Evolutionary conservation across 169 alveolate species (phyloP).

Genomic region (Cytauxzoon felis): DNA sequence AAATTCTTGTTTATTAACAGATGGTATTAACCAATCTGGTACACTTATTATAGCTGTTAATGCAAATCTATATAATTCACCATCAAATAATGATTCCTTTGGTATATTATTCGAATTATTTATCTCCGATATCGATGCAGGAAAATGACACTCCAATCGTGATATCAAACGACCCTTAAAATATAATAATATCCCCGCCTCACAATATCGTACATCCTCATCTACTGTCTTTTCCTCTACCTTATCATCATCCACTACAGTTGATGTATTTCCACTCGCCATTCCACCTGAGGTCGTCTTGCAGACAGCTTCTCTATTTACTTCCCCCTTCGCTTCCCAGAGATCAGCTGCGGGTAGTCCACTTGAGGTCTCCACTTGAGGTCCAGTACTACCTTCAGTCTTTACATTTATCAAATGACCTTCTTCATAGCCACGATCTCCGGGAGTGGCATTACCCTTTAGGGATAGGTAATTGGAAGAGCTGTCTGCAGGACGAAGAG

Average conservation of each 20-base stretch:
- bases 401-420: too few species aligned
- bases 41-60: slow-evolving; percentile 82
- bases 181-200: slow-evolving; percentile 84
- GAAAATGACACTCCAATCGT: slow-evolving; percentile 83
- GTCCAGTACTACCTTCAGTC: too few species aligned
- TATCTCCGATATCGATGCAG: slow-evolving; percentile 72
- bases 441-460: too few species aligned
- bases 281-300: too few species aligned
- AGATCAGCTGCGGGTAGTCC: too few species aligned
- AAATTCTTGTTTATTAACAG: slow-evolving; percentile 85
- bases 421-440: too few species aligned
- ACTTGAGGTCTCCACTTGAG: too few species aligned
- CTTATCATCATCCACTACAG: neutral
- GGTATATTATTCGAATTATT: slow-evolving; percentile 68
- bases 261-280: too few species aligned
- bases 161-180: slow-evolving; percentile 80
- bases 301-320: too few species aligned
- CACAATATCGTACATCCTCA: slow-evolving; percentile 70
- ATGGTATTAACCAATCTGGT: slow-evolving; percentile 86
- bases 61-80: slow-evolving; percentile 73
- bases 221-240: slow-evolving; percentile 15
- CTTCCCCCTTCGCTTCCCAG: too few species aligned
- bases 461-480: too few species aligned
- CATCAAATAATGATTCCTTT: slow-evolving; percentile 43
- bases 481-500: neutral